Base-by-base conservation (phyloP, 1,139 yeast genomes). In the Taphrina wiesneri region DNA sequence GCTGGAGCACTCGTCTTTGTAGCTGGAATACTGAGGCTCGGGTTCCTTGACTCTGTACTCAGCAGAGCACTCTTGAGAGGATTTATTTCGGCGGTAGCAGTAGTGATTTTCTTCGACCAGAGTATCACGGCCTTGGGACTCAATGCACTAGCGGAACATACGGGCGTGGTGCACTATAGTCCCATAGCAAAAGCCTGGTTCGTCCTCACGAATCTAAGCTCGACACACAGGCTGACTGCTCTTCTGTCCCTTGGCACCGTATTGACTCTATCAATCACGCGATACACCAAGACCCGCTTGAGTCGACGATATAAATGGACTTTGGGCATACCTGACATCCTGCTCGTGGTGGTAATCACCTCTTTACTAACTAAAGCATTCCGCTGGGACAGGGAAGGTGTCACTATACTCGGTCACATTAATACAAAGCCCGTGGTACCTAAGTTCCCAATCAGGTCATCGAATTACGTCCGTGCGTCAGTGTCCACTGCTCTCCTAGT, bases 31-130 rank as follows among this genome's bases (percentile, higher is more conserved):
- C 83, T 90, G 3, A 79, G 97, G 64, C 85, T 91, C 71, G 99
- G 99, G 0, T 93, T 87, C 74, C 79, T 93, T 60, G 97, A 93
- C 72, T 90, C 90, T 69, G 92, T 93, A 0, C 80, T 93, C 66
- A 87, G 95, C 68, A 87, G 90, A 11, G 87, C 96, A 0, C 79
- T 93, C 46, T 79, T 93, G 34, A 83, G 95, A 71, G 98, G 98
- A 0, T 93, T 93, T 74, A 89, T 93, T 49, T 84, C 93, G 56
- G 96, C 96, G 0, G 96, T 93, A n/a, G 98, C 97, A 13, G 74
- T 90, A 19, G 92, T 92, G 9, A 92, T 93, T 93, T 80, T 90
- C 21, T 82, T 90, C 60, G 91, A 89, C 73, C 87, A 97, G 1
- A 73, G 83, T 25, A 84, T 91, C 19, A 83, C 87, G 4, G 88